Evolutionary conservation across 2,329 filamentous ascomycete genomes (phyloP).

Genomic region (Elsinoe arachidis): DNA sequence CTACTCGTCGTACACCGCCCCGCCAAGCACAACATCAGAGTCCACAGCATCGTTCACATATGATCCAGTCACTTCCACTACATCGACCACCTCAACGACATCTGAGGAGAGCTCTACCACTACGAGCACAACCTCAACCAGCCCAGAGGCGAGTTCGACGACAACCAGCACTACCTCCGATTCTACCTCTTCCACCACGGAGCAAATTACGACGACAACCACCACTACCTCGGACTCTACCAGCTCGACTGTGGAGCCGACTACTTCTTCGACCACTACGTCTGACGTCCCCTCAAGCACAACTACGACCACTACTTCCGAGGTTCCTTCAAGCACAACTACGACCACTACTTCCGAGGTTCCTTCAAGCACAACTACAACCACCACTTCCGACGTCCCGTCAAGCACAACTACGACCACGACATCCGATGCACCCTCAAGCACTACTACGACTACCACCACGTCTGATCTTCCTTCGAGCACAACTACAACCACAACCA

Average conservation of each 20-base stretch:
- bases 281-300: background rate
- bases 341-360: background rate
- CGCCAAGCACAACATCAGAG: slow-evolving; percentile 32
- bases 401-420: background rate
- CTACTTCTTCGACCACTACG: background rate
- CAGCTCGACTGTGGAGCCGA: background rate
- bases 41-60: slow-evolving; percentile 36
- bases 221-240: background rate
- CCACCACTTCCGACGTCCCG: background rate
- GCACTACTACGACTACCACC: background rate
- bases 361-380: background rate
- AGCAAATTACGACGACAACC: background rate
- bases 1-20: slow-evolving; percentile 36
- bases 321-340: background rate
- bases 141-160: background rate
- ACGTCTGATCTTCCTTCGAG: background rate
- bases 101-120: background rate
- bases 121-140: background rate
- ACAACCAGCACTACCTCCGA: background rate
- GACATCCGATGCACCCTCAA: background rate
- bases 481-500: background rate
- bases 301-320: background rate
- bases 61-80: background rate
- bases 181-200: background rate
- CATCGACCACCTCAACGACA: background rate